Conservation (phyloP, 208 protist genomes). For the Borovskyia barvae region DNA sequence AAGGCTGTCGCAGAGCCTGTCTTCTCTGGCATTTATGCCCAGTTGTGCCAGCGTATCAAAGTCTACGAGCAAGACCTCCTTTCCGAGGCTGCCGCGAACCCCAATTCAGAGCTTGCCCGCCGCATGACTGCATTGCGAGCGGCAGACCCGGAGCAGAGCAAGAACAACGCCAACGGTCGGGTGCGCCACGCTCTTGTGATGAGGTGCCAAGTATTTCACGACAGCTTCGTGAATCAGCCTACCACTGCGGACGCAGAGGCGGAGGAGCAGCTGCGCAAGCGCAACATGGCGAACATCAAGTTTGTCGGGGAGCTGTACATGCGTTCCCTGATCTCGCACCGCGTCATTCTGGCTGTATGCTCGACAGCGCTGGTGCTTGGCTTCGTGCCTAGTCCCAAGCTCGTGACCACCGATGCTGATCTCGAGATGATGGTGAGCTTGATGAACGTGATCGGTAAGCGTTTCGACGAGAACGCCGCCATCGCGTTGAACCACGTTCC, state of each 20-base stretch:
- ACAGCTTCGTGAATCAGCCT: conserved; percentile 42
- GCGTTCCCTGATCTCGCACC: conserved; percentile 57
- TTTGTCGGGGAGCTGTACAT: conserved; percentile 90
- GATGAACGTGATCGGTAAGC: conserved; percentile 78
- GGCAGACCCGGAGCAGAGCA: conserved; percentile 20
- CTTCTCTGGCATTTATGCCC: conserved; percentile 82
- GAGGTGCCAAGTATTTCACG: conserved; percentile 58
- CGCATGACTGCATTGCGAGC: conserved; percentile 16
- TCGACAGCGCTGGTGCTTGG: conserved; percentile 34
- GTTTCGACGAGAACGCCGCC: conserved; percentile 58
- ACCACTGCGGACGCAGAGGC: conserved; percentile 43
- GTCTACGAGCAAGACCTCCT: conserved; percentile 73
- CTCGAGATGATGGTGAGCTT: conserved; percentile 82
- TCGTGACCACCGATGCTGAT: conserved; percentile 59
- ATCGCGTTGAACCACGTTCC: conserved; percentile 17
- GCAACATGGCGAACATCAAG: conserved; percentile 90
- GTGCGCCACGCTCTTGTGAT: conserved; percentile 49
- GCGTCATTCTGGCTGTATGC: conserved; percentile 63
- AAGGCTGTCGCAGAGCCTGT: conserved; percentile 89
- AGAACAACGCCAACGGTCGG: conserved; percentile 24
- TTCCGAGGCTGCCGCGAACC: conserved; percentile 33
- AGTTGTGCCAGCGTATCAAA: conserved; percentile 69
- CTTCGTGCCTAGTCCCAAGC: conserved; percentile 27
- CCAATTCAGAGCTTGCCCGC: conserved; percentile 29
- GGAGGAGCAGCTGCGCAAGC: conserved; percentile 67